Evolutionary conservation across 2,329 filamentous ascomycete genomes (phyloP), one percentile per base, ranked within the genome.

Genomic region (Didymella lethalis): DNA sequence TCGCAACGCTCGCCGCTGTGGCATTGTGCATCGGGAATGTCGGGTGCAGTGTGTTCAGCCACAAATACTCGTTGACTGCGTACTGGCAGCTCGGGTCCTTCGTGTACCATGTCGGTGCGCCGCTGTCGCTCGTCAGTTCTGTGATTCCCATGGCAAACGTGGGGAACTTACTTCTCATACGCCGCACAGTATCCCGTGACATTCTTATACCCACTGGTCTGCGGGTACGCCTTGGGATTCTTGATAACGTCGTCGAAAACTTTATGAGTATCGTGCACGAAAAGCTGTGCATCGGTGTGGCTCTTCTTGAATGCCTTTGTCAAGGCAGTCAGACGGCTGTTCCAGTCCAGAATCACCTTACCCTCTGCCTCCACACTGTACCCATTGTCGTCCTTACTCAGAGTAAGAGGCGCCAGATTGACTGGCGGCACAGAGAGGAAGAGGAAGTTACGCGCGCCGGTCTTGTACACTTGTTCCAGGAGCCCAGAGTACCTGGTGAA

Each of bases 41-140:
- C n/a, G 87, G 87, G 68, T 89, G 87, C 63, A 89, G 71, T 38
- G 73, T 79, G 65, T 89, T 88, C 29, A 88, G 76, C 87, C 86
- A 89, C 65, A 89, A 83, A 69, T 88, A 89, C 74, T 88, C 76
- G 67, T 88, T 84, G 2, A 88, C 85, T 0, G 84, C 77, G 44
- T 85, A 72, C 1, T 78, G 78, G 69, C 87, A 89, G 47, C 77
- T 79, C 18, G 69, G 57, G 40, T 76, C 64, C n/a, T 70, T 73
- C 1, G 75, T 76, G 51, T 79, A 75, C 72, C 75, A 77, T 0
- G 63, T 69, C 2, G 76, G 69, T 0, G 78, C 77, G 3, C 78
- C 78, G 59, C 75, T 78, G 29, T 4, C 36, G 8, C n/a, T 14
- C 60, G 7, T 56, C 38, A 56, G 54, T 38, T 28, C 12, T 38